Evolutionary conservation across 768 basidiomycete species (phyloP), one percentile per base, ranked within the genome.

Genomic region (Suillus spraguei): DNA sequence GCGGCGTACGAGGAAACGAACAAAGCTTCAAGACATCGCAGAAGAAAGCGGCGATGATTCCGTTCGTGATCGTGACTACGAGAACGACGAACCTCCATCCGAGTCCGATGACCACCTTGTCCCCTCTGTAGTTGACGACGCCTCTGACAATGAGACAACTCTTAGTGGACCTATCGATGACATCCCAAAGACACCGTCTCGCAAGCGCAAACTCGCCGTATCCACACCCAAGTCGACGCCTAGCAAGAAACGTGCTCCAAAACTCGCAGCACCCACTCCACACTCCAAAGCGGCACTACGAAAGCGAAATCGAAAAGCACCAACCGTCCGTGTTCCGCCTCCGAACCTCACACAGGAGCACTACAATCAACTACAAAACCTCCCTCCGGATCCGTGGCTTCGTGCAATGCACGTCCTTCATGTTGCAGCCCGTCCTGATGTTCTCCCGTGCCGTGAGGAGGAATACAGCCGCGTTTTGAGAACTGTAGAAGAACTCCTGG

Each of bases 381-480:
- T 93, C 3, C 88, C 90, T 3, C 73, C 81, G 44, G 91, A 96
- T 69, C 88, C 94, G 3, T 97, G 92, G 87, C 74, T 95, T 60
- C 83, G 94, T 10, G 90, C 94, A 7, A 92, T 97, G 88, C 89
- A 95, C 72, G 85, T 94, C 14, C 74, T 99, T 55, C 97, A 99
- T 72, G 97, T 99, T 16, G 94, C 93, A 2, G 92, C 93, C 59
- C 85, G 96, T 8, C 97, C 97, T 1, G 94, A 97, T 67, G 82
- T 86, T 32, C 77, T 99, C 46, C 95, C 95, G 5, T 97, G 96
- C 76, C 80, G 97, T 53, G 92, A 94, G 62, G 87, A 87, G 54
- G 95, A 98, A 74, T 97, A 91, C 70, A 83, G 81, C 16, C 82
- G 85, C 52, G 89, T 98, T 28, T 70, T 95, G 68, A 81, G 84